Conservation (phyloP, 208 protist genomes). For the Leptomonas seymouri region DNA sequence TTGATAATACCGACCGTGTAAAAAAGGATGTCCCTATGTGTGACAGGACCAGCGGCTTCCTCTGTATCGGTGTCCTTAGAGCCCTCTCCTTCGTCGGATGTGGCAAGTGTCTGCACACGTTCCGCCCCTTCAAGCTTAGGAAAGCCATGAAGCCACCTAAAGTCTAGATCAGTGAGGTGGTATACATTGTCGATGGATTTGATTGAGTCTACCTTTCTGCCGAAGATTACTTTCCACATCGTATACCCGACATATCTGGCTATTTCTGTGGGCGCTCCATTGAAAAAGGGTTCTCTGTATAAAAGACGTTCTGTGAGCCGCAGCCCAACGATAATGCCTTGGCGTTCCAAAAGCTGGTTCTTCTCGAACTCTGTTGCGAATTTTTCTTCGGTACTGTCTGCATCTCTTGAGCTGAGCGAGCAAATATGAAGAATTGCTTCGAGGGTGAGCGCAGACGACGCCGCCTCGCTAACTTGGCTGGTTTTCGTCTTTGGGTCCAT, state of each 20-base stretch:
- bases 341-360: constrained; percentile 46
- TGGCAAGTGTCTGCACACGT: constrained; percentile 38
- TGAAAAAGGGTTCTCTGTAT: constrained; percentile 70
- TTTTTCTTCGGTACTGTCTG: constrained; percentile 23
- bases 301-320: constrained; percentile 75
- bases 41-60: constrained; percentile 20
- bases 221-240: constrained; percentile 76
- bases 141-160: constrained; percentile 75
- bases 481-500: constrained; percentile 22
- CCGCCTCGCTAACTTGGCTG: constrained; percentile 50
- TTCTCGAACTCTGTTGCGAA: constrained; percentile 28
- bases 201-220: constrained; percentile 75
- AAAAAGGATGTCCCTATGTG: constrained; percentile 57
- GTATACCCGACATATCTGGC: constrained; percentile 68
- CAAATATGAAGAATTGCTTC: constrained; percentile 56
- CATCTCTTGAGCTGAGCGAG: constrained; percentile 1
- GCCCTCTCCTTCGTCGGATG: constrained; percentile 24
- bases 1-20: constrained; percentile 67
- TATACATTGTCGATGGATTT: constrained; percentile 68
- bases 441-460: constrained; percentile 48
- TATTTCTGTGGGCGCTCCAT: constrained; percentile 56
- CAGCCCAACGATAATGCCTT: constrained; percentile 66
- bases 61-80: constrained; percentile 13
- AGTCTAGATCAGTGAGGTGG: constrained; percentile 60
- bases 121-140: constrained; percentile 34